Base-by-base conservation (phyloP, 1,284 basidiomycete genomes). In the Ustilago shanxiensis region DNA sequence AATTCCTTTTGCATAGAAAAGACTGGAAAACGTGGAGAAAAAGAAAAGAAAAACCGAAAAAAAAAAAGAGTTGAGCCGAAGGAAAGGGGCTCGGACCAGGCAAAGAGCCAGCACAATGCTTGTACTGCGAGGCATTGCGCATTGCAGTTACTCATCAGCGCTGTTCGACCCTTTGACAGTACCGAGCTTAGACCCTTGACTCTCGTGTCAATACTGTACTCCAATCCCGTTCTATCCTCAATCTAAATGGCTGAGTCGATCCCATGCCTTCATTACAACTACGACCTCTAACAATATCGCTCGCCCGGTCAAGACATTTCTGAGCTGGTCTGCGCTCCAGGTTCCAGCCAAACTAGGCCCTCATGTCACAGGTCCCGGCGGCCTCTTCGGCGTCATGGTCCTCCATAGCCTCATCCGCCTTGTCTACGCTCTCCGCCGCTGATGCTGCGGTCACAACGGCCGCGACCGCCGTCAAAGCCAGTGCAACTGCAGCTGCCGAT, bases 311-410 rank as follows among this genome's bases (percentile, higher is more conserved):
- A 33, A 41, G 16, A 18, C 20, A 22, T 33, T 44, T 24, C 35
- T 41, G 37, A 44, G 41, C 41, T 44, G 11, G n/a, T 44, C 41
- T 44, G 22, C 47, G n/a, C 7, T 18, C 37, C 37, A 37, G 24
- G 2, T 28, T 31, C n/a, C 4, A 35, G 35, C 28, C 26, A 16
- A 59, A 50, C 31, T 54, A 28, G 60, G 31, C 31, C 54, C 55
- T n/a, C 47, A 72, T 72, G 70, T 72, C 64, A 56, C 70, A 72
- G 63, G 64, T 66, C 41, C 56, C 69, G 16, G 51, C 28, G 59
- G 69, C 59, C 28, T 66, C 69, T 31, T 44, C 57, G 41, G 52
- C 65, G 28, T 64, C 70, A n/a, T 67, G 56, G 65, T 56, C 70
- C 10, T 66, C 64, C 52, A 45, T 64, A 26, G 58, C 60, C 24